phyloP scores from a whole-genome alignment of 1,284 basidiomycete species.

The Vanrija sp. region DNA sequence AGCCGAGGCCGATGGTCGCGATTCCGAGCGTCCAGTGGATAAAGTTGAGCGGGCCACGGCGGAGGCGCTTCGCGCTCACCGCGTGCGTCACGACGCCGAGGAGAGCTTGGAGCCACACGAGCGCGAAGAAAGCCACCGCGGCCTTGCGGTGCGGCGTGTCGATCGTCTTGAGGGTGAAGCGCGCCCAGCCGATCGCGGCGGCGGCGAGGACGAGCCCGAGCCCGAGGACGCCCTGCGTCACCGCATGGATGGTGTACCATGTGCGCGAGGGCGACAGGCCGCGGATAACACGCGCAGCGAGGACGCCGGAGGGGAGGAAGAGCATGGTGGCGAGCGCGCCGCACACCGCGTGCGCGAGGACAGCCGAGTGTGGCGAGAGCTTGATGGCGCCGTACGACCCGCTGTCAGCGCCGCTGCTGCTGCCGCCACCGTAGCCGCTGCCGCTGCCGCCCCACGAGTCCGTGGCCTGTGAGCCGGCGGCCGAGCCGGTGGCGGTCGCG shows the following conservation, averaged over 20 bases:
- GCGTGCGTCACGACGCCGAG: not conserved
- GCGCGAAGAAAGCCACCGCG: slow-evolving; percentile 56
- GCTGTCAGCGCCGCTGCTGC: too few species aligned
- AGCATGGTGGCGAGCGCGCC: slow-evolving; percentile 58
- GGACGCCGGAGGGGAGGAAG: slow-evolving; percentile 58
- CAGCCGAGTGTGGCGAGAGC: slow-evolving; percentile 21
- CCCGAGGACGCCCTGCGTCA: slow-evolving; percentile 57
- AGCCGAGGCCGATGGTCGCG: not conserved
- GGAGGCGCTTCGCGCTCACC: not conserved
- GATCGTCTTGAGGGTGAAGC: slow-evolving; percentile 4
- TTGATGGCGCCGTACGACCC: not conserved
- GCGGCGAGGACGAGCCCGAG: slow-evolving; percentile 55
- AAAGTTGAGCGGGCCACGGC: not conserved
- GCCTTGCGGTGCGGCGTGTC: slow-evolving; percentile 36
- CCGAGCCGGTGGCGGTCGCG: too few species aligned
- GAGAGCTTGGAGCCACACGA: slow-evolving; percentile 50
- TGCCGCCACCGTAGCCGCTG: not conserved
- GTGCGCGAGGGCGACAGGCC: slow-evolving; percentile 51
- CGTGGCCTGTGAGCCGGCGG: too few species aligned
- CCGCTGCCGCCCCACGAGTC: too few species aligned
- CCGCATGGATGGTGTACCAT: slow-evolving; percentile 59
- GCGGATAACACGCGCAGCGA: slow-evolving; percentile 58
- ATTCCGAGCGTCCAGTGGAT: slow-evolving; percentile 1
- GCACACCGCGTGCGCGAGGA: slow-evolving; percentile 58
- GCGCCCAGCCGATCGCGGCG: slow-evolving; percentile 38